Conservation (phyloP, 1,139 yeast genomes). For the Blastobotrys buckinghamii region DNA sequence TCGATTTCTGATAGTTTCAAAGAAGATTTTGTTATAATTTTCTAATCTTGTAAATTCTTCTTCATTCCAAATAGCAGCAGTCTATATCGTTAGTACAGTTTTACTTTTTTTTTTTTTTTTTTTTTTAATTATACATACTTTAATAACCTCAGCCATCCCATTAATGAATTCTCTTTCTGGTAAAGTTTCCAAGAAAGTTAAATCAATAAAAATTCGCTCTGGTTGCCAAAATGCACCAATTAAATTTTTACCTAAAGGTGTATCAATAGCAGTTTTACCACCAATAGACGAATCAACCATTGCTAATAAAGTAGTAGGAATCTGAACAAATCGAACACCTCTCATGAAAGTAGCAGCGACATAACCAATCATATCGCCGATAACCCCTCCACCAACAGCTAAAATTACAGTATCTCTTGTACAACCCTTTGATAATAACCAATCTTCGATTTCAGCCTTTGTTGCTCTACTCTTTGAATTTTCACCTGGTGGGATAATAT, state of each 20-base stretch:
- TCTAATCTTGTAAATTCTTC: slow-evolving; percentile 81
- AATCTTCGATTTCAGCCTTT: slow-evolving; percentile 92
- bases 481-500: slow-evolving; percentile 88
- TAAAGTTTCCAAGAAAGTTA: slow-evolving; percentile 77
- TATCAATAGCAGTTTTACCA: slow-evolving; percentile 97
- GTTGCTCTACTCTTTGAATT: slow-evolving; percentile 82
- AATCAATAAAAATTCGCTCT: slow-evolving; percentile 77
- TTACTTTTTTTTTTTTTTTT: background rate
- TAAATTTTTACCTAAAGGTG: slow-evolving; percentile 94
- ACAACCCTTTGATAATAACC: slow-evolving; percentile 76
- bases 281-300: slow-evolving; percentile 99
- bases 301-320: slow-evolving; percentile 88
- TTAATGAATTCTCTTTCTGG: slow-evolving; percentile 93
- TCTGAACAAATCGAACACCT: slow-evolving; percentile 90
- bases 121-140: slow-evolving; percentile 31
- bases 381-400: slow-evolving; percentile 98
- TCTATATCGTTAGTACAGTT: slow-evolving; percentile 31
- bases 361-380: slow-evolving; percentile 98
- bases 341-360: slow-evolving; percentile 99
- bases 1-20: slow-evolving; percentile 51
- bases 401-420: slow-evolving; percentile 92
- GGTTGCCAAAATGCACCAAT: slow-evolving; percentile 99
- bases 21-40: slow-evolving; percentile 59
- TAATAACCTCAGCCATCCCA: slow-evolving; percentile 98
- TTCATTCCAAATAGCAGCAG: slow-evolving; percentile 98